phyloP scores from a whole-genome alignment of 805 yeast genomes.

The Naumovozyma dairenensis region DNA sequence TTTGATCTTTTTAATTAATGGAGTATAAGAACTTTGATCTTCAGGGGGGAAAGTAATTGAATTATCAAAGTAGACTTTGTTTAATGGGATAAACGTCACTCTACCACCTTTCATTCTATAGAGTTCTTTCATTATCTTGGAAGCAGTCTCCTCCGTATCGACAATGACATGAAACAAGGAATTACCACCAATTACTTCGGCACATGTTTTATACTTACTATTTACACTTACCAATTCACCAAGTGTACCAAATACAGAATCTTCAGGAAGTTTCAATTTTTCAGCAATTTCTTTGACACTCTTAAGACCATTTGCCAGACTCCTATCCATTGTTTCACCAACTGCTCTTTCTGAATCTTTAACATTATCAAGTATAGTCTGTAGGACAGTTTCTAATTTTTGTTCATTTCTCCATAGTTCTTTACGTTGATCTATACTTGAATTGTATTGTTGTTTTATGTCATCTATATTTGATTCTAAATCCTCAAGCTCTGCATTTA shows the following conservation, averaged over 20 bases:
- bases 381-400: slow-evolving; percentile 45
- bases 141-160: slow-evolving; percentile 77
- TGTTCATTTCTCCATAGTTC: slow-evolving; percentile 72
- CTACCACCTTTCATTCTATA: slow-evolving; percentile 64
- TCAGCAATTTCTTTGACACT: slow-evolving; percentile 57
- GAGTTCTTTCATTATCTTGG: slow-evolving; percentile 66
- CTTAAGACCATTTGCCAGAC: slow-evolving; percentile 57
- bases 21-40: slow-evolving; percentile 43
- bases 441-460: slow-evolving; percentile 34
- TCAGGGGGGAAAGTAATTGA: slow-evolving; percentile 48
- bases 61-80: slow-evolving; percentile 41
- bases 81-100: slow-evolving; percentile 85
- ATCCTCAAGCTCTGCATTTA: slow-evolving; percentile 27
- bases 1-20: slow-evolving; percentile 66
- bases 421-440: slow-evolving; percentile 57
- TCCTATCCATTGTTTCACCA: slow-evolving; percentile 65
- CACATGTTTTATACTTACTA: slow-evolving; percentile 75
- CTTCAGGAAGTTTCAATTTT: slow-evolving; percentile 42
- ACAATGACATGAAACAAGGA: slow-evolving; percentile 84
- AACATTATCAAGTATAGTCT: slow-evolving; percentile 46
- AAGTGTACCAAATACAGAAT: slow-evolving; percentile 70
- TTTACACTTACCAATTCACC: slow-evolving; percentile 77
- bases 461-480: slow-evolving; percentile 21
- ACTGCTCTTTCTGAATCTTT: slow-evolving; percentile 49
- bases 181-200: slow-evolving; percentile 82